Base-by-base conservation (phyloP, 75 land plant species). In the Picea glauca region DNA sequence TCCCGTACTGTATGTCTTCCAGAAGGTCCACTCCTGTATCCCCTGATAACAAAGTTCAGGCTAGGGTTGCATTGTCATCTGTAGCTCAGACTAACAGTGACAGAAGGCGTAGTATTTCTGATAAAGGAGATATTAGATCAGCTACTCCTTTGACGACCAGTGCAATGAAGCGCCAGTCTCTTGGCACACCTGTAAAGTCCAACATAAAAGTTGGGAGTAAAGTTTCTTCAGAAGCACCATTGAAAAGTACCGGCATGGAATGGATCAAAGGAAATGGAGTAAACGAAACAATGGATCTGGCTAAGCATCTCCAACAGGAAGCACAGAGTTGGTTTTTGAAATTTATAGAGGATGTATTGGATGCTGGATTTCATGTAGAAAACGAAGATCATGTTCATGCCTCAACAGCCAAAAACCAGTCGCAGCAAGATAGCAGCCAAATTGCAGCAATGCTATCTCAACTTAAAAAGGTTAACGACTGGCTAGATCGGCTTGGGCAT, bases 391-490 rank as follows among this genome's bases (percentile, higher is more conserved):
- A 38, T 63, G 76, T 58, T 14, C 86, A 72, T 1, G 74, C 72
- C 17, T 60, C 67, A 11, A 76, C 60, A 2, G 33, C 18, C 11
- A 77, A 62, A 32, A 54, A 57, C 3, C 33, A 54, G 17, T 61
- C 43, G 14, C 81, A 78, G 61, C 72, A 72, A 3, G 81, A 91
- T 21, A 79, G 81, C 64, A 78, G 87, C 33, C 87, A 84, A 20
- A 83, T 90, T n/a, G 87, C 98, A 35, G 80, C 88, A 67, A 82
- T 93, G 75, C 75, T 96, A 32, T 93, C 92, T 0, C 98, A 96
- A 60, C 73, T 96, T 76, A 96, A 94, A 81, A 67, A 88, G 64
- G 91, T 96, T 30, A 94, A 92, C 84, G 98, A 92, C 21, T 96
- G 99, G 99, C 70, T 96, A 70, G 93, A 91, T 76, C 76, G 58